phyloP scores from a whole-genome alignment of 805 yeast species.

The Candida ascalaphidarum region DNA sequence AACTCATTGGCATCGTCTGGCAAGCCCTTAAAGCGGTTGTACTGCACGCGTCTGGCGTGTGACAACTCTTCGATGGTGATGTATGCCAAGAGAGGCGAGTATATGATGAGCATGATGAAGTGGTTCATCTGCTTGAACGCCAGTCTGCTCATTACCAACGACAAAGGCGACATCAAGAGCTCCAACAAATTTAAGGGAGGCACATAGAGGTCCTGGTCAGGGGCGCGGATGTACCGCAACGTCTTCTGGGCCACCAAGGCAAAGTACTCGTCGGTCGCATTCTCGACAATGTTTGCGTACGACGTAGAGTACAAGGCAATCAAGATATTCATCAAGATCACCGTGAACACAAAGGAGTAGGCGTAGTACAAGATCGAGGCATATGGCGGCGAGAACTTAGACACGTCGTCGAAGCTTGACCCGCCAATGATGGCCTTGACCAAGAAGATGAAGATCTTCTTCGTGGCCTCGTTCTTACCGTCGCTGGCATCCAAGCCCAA shows the following conservation, averaged over 20 bases:
- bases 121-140: slow-evolving; percentile 36
- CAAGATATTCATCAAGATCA: slow-evolving; percentile 71
- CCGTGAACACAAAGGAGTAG: slow-evolving; percentile 68
- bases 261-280: slow-evolving; percentile 78
- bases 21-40: slow-evolving; percentile 54
- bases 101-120: slow-evolving; percentile 53
- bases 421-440: slow-evolving; percentile 68
- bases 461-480: slow-evolving; percentile 71
- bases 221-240: slow-evolving; percentile 76
- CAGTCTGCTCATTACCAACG: slow-evolving; percentile 24
- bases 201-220: slow-evolving; percentile 76
- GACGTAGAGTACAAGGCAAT: slow-evolving; percentile 83
- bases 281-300: slow-evolving; percentile 69
- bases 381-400: slow-evolving; percentile 74
- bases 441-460: slow-evolving; percentile 52
- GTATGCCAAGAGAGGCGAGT: slow-evolving; percentile 56
- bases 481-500: slow-evolving; percentile 83
- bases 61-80: slow-evolving; percentile 59
- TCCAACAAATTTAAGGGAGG: slow-evolving; percentile 82
- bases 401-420: slow-evolving; percentile 63
- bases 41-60: slow-evolving; percentile 60
- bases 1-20: slow-evolving; percentile 75
- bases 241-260: slow-evolving; percentile 82
- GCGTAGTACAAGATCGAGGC: slow-evolving; percentile 72
- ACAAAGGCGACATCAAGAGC: slow-evolving; percentile 25